Evolutionary conservation across 352 stramenopile genomes (phyloP).

Genomic region (Phytophthora citrophthora): DNA sequence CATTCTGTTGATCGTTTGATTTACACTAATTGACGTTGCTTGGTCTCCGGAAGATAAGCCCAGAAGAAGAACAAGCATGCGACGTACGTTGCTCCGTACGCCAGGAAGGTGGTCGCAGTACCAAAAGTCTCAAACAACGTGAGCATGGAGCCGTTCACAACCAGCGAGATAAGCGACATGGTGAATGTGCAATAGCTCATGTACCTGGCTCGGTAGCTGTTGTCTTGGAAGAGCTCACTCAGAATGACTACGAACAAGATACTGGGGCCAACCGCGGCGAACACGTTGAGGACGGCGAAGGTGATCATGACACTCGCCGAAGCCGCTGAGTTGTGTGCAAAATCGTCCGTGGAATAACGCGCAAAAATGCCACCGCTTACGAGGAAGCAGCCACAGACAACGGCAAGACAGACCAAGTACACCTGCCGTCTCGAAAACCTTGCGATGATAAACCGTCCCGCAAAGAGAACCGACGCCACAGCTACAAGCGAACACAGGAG

Average conservation of each 20-base stretch:
- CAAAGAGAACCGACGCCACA: conserved; percentile 71
- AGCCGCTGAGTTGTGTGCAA: conserved; percentile 46
- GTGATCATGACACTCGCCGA: conserved; percentile 66
- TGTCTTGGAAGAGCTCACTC: conserved; percentile 85
- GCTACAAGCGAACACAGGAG: conserved; percentile 74
- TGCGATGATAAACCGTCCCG: conserved; percentile 72
- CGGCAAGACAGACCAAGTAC: conserved; percentile 73
- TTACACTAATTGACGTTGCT: conserved; percentile 76
- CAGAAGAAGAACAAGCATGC: conserved; percentile 76
- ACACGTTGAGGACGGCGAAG: conserved; percentile 79
- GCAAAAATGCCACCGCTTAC: conserved; percentile 74
- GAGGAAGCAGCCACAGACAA: conserved; percentile 76
- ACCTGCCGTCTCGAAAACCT: conserved; percentile 68
- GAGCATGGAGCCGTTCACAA: conserved; percentile 85
- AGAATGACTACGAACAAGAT: conserved; percentile 88
- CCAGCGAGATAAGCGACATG: conserved; percentile 87
- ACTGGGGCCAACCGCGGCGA: conserved; percentile 74
- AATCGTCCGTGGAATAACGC: conserved; percentile 68
- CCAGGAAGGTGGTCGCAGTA: conserved; percentile 67
- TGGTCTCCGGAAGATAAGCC: conserved; percentile 77
- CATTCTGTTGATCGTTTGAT: neutral
- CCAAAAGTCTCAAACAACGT: conserved; percentile 76
- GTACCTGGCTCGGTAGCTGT: conserved; percentile 79
- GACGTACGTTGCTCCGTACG: conserved; percentile 73
- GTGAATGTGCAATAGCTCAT: conserved; percentile 92